phyloP scores from a whole-genome alignment of 202 grass and related monocot genomes.

The Saccharum hybrid region DNA sequence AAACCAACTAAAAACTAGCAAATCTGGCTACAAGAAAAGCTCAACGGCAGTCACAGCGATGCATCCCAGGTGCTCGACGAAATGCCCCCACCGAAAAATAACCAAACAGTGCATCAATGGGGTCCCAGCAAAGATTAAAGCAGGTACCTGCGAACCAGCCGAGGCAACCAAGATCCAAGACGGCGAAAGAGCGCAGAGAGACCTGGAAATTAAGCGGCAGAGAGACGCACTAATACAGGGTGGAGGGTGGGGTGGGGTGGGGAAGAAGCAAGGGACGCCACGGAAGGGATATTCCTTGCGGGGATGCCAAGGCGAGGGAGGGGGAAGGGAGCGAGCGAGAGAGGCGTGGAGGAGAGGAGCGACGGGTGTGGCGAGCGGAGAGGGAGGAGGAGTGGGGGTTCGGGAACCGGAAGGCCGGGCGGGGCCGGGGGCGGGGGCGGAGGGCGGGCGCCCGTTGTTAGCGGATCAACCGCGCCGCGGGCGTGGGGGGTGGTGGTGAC shows the following conservation, averaged over 20 bases:
- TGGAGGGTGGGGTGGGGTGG: not conserved
- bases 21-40: not conserved
- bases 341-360: conserved; percentile 31
- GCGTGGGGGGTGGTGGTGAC: not conserved
- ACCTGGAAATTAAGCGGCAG: conserved; percentile 2
- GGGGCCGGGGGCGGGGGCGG: not conserved
- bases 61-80: conserved; percentile 47
- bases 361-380: conserved; percentile 13
- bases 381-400: conserved; percentile 27
- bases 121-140: not conserved
- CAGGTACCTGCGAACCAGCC: conserved; percentile 40
- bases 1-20: not conserved
- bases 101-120: conserved; percentile 1
- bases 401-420: conserved; percentile 33
- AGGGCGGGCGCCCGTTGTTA: conserved; percentile 14
- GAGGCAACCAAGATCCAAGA: conserved; percentile 39
- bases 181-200: not conserved
- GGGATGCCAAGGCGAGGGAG: conserved; percentile 35
- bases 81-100: conserved; percentile 51
- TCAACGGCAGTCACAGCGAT: not conserved
- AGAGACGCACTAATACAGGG: conserved; percentile 16
- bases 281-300: conserved; percentile 64
- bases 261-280: conserved; percentile 40
- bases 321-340: not conserved
- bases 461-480: too few relatives aligned